Base-by-base conservation (phyloP, 768 basidiomycete genomes). In the Suillus hirtellus region DNA sequence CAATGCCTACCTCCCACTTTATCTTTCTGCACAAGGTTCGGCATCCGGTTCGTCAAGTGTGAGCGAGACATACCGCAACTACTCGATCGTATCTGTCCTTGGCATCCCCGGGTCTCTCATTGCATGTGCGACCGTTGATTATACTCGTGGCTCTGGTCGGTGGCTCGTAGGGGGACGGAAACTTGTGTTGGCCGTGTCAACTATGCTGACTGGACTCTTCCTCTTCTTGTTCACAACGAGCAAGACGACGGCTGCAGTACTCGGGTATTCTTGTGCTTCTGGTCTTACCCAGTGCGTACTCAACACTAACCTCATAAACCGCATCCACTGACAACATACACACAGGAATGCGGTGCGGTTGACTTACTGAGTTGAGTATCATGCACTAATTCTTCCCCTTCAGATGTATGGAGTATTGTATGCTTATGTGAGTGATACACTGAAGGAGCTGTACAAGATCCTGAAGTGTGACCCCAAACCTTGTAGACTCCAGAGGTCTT, bases 351-450 rank as follows among this genome's bases (percentile, higher is more conserved):
- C 80, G 35, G 80, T 80, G 56, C 37, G 55, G 66, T 67, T 65
- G 14, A 4, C 6, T 40, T 47, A 35, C 38, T 14, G 27, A 11
- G 42, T 61, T 35, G 19, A 47, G 40, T 24, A 34, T n/a, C 42
- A 31, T 47, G 59, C 5, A 63, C 21, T 61, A 27, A 60, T 46
- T 53, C n/a, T 65, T 52, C 58, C 14, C n/a, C 17, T 58, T 27
- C 40, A 73, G 79, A 81, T 82, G 81, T 84, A 84, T 63, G 84
- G 82, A 11, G 78, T 84, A 11, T 74, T 85, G 15, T 86, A 81
- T 60, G 84, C 84, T 1, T 85, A 85, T 56, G 55, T 56, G 14
- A 56, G 55, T 56, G 55, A 40, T 56, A 17, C 15, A 15, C 37
- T 56, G 21, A 21, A 38, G 21, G 55, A 40, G 24, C 8, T 24